Evolutionary conservation across 2,329 filamentous ascomycete genomes (phyloP).

Genomic region (Colletotrichum sublineola): DNA sequence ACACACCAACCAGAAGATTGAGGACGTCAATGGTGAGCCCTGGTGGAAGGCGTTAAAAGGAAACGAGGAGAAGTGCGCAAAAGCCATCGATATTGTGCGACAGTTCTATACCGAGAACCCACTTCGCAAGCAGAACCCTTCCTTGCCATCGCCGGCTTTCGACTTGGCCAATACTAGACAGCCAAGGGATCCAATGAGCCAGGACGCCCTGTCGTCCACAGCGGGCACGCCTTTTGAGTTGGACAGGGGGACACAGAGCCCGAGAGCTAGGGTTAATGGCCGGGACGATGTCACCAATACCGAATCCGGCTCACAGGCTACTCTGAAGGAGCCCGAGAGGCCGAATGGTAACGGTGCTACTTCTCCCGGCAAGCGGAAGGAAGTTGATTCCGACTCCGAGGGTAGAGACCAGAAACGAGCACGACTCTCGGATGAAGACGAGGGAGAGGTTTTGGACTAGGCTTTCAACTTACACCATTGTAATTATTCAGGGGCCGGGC

Average conservation of each 20-base stretch:
- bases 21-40: constrained; percentile 79
- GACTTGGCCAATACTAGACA: constrained; percentile 68
- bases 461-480: constrained; percentile 16
- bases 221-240: constrained; percentile 63
- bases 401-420: constrained; percentile 59
- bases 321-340: constrained; percentile 45
- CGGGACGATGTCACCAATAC: constrained; percentile 50
- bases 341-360: constrained; percentile 48
- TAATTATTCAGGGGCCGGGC: constrained; percentile 34
- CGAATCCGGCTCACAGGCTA: constrained; percentile 54
- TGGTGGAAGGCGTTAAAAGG: constrained; percentile 91
- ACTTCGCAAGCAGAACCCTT: constrained; percentile 68
- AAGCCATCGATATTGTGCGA: constrained; percentile 82
- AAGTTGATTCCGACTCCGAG: constrained; percentile 53
- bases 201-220: constrained; percentile 61
- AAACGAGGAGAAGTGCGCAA: constrained; percentile 76
- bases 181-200: constrained; percentile 59
- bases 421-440: constrained; percentile 60
- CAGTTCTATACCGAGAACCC: constrained; percentile 77
- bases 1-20: constrained; percentile 80
- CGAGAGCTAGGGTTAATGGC: constrained; percentile 57
- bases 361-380: constrained; percentile 60
- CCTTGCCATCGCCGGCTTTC: constrained; percentile 67
- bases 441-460: constrained; percentile 57
- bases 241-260: constrained; percentile 65